These are phyloP conservation scores for Leptographium lundbergii DNA, from an alignment of 2,329 filamentous ascomycete species.

Conservation along the genomic window DNA sequence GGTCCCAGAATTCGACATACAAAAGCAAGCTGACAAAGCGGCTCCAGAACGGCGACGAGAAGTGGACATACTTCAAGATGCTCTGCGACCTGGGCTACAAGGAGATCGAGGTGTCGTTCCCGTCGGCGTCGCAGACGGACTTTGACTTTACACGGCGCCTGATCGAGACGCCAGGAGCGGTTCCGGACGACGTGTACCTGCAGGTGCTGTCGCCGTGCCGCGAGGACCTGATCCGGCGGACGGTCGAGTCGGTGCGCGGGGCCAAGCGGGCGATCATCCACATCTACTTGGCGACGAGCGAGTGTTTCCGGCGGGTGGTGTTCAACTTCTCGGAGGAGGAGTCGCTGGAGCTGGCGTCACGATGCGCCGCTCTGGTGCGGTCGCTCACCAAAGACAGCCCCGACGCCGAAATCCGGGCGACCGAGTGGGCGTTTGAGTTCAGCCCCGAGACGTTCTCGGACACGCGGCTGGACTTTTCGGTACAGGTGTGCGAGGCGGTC, in stretches of 20 bases:
- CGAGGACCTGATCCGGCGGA: slow-evolving; percentile 78
- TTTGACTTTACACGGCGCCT: slow-evolving; percentile 87
- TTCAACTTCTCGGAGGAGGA: slow-evolving; percentile 81
- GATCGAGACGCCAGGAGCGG: slow-evolving; percentile 68
- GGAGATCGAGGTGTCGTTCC: slow-evolving; percentile 94
- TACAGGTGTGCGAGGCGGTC: slow-evolving; percentile 81
- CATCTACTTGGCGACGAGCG: slow-evolving; percentile 90
- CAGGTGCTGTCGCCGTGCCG: slow-evolving; percentile 89
- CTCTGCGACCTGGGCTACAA: slow-evolving; percentile 87
- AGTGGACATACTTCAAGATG: slow-evolving; percentile 93
- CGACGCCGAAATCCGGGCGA: slow-evolving; percentile 41
- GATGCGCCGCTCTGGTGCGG: slow-evolving; percentile 74
- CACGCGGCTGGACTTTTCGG: slow-evolving; percentile 67
- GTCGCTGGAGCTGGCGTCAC: slow-evolving; percentile 67
- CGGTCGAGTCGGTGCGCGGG: slow-evolving; percentile 77
- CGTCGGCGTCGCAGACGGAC: slow-evolving; percentile 86
- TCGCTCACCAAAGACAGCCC: slow-evolving; percentile 74
- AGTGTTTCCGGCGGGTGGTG: slow-evolving; percentile 85
- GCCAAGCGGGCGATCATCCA: slow-evolving; percentile 91
- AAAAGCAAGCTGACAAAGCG: background rate
- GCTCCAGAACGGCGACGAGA: slow-evolving; percentile 75
- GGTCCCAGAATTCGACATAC: background rate
- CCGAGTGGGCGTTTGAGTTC: slow-evolving; percentile 70
- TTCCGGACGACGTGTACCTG: slow-evolving; percentile 81
- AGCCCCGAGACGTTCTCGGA: slow-evolving; percentile 86